phyloP scores from a whole-genome alignment of 2,329 filamentous ascomycete species.

The Periconia sp. region DNA sequence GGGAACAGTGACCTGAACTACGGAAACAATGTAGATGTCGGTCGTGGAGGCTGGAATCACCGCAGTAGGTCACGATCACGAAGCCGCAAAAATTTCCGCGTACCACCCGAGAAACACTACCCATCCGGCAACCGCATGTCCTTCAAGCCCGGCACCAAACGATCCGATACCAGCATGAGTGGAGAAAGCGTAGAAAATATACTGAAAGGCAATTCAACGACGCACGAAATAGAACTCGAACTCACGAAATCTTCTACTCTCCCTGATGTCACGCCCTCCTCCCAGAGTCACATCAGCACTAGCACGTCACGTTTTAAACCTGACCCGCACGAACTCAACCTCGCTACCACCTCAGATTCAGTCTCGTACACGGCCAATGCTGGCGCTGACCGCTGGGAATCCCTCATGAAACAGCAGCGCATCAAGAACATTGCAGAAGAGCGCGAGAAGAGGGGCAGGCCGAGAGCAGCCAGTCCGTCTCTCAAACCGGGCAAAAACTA shows the following conservation, averaged over 20 bases:
- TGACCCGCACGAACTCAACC: background rate
- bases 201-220: background rate
- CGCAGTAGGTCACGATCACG: background rate
- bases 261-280: background rate
- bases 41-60: background rate
- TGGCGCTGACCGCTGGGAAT: conserved; percentile 4
- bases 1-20: background rate
- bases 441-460: background rate
- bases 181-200: conserved; percentile 11
- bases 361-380: background rate
- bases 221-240: conserved; percentile 6
- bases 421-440: background rate
- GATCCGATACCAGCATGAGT: conserved; percentile 10
- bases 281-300: background rate
- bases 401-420: conserved; percentile 4
- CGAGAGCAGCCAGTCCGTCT: background rate
- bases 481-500: background rate
- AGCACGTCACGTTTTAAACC: too few species aligned
- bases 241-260: background rate
- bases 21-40: background rate
- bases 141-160: background rate
- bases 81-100: background rate
- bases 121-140: background rate
- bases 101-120: background rate
- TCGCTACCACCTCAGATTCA: background rate